phyloP scores from a whole-genome alignment of 2,329 filamentous ascomycete species.

The Xylariaceae sp. region DNA sequence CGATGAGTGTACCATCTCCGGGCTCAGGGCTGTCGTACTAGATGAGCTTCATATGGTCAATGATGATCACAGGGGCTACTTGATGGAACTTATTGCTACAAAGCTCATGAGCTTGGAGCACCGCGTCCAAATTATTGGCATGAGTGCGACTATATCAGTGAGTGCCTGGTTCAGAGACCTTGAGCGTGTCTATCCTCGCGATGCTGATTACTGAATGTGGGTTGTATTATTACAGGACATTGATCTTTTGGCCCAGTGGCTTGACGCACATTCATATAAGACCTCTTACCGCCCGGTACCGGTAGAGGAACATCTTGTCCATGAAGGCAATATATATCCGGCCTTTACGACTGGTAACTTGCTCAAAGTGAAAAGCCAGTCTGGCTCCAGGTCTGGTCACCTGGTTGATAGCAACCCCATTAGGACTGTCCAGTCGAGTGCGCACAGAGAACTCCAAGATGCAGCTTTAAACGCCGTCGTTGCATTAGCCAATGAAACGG shows the following conservation, averaged over 20 bases:
- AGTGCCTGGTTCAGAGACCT: too few species aligned
- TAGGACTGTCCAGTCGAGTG: constrained; percentile 46
- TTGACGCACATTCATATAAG: constrained; percentile 66
- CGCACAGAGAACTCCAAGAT: constrained; percentile 58
- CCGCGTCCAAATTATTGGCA: constrained; percentile 66
- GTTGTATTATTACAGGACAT: constrained; percentile 59
- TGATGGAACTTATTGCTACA: constrained; percentile 69
- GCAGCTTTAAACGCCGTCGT: constrained; percentile 67
- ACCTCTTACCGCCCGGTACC: constrained; percentile 72
- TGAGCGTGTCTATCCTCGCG: too few species aligned
- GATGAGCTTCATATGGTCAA: constrained; percentile 83
- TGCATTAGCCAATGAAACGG: constrained; percentile 65
- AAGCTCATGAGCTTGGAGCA: constrained; percentile 68
- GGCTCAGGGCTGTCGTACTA: constrained; percentile 63
- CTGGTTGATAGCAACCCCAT: constrained; percentile 35
- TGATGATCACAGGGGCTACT: constrained; percentile 70
- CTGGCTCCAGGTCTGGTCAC: constrained; percentile 33
- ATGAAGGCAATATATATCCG: constrained; percentile 63
- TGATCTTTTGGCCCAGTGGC: constrained; percentile 63
- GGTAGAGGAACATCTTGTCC: constrained; percentile 70
- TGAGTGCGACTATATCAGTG: constrained; percentile 75
- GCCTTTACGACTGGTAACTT: constrained; percentile 55
- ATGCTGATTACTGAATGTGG: too few species aligned
- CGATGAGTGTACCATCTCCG: constrained; percentile 62
- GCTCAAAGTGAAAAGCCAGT: constrained; percentile 52